Evolutionary conservation across 495 filamentous ascomycete genomes (phyloP), one percentile per base, ranked within the genome.

Genomic region (Aspergillus steynii): DNA sequence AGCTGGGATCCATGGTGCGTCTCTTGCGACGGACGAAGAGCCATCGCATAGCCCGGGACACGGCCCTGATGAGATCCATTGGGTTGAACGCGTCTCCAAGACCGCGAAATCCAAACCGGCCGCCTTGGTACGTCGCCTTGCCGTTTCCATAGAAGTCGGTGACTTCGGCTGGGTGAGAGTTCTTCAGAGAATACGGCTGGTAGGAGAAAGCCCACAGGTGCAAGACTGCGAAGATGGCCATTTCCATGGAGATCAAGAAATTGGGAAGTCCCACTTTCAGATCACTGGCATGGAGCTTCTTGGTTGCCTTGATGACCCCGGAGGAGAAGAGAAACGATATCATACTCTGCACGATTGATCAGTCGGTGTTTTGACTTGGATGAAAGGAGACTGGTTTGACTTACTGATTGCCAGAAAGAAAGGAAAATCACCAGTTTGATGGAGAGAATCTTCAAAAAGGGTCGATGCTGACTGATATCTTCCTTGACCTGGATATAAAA

Each of bases 401-500:
- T 69, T 70, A 84, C 82, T 48, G 83, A 85, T 69, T 97, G 93
- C 93, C 93, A 97, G 74, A 96, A 97, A 5, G 90, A 95, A 58
- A 97, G 81, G 80, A 96, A 97, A 71, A 97, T 95, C 64, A 96
- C 93, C 45, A 96, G 83, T 68, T 96, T 96, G 70, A 97, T 96
- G 59, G 91, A 90, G 3, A 92, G 62, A 8, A 97, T 84, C 68
- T 97, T 97, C 56, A 96, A 74, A 60, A 96, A 90, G 2, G 92
- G 90, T 20, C 74, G 77, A 62, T 96, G 82, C 32, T 86, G 78
- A n/a, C 81, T 81, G 27, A 97, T 80, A 56, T 90, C 84, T 8
- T 77, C 71, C 58, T 83, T 86, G 47, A 94, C 75, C 66, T 96
- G 91, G 50, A 89, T 65, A 68, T 96, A 97, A 73, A 96, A 96